Evolutionary conservation across 2,329 filamentous ascomycete genomes (phyloP).

Genomic region (Alternaria brassicicola): DNA sequence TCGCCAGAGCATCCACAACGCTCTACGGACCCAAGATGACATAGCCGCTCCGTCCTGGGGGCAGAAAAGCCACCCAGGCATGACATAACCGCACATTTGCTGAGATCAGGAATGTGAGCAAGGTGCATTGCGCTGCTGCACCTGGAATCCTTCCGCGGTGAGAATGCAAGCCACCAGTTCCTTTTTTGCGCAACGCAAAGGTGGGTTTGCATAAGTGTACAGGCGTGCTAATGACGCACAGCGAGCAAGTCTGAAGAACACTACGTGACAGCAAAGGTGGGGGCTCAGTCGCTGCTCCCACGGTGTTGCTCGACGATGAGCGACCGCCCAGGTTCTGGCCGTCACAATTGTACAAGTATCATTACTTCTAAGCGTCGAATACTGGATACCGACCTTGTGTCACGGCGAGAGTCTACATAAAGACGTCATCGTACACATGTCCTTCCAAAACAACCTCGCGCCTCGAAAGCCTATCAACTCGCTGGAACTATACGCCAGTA

Average conservation of each 20-base stretch:
- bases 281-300: background rate
- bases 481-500: background rate
- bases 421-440: background rate
- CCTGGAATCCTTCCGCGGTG: slow-evolving; percentile 2
- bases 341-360: background rate
- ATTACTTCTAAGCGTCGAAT: background rate
- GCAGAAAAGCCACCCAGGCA: background rate
- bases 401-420: background rate
- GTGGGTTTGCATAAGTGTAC: slow-evolving; percentile 4
- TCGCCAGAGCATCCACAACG: slow-evolving; percentile 3
- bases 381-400: background rate
- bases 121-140: slow-evolving; percentile 7
- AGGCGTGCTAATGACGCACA: background rate
- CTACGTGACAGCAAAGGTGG: background rate
- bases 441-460: background rate
- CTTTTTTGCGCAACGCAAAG: slow-evolving; percentile 2
- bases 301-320: background rate
- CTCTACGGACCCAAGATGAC: slow-evolving; percentile 1
- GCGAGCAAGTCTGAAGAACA: background rate
- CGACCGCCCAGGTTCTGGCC: background rate
- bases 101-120: background rate
- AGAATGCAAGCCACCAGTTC: slow-evolving; percentile 3
- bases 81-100: slow-evolving; percentile 10
- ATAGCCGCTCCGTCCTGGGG: slow-evolving; percentile 3
- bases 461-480: background rate